Evolutionary conservation across 192 early-diverging fungal species (phyloP).

Genomic region (Geranomyces variabilis): DNA sequence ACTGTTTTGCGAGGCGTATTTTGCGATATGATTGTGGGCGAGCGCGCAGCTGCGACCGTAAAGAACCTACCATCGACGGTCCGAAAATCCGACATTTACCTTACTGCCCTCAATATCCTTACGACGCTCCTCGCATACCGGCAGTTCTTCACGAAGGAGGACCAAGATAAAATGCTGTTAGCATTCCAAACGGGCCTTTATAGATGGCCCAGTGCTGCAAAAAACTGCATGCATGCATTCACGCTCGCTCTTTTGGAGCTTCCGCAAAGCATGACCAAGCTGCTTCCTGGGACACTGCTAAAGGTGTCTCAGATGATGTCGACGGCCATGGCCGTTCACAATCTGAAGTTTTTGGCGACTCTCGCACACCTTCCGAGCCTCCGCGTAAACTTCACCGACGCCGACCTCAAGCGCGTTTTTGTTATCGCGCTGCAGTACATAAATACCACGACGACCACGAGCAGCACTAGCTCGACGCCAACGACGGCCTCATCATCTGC

Average conservation of each 20-base stretch:
- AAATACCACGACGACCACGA: constrained; percentile 28
- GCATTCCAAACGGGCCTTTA: constrained; percentile 77
- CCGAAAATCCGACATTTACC: constrained; percentile 71
- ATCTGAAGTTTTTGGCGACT: constrained; percentile 90
- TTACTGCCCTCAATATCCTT: constrained; percentile 64
- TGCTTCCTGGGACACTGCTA: constrained; percentile 67
- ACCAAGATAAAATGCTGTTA: constrained; percentile 71
- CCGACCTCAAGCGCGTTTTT: constrained; percentile 86
- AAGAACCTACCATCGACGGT: constrained; percentile 56
- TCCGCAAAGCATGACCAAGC: constrained; percentile 74
- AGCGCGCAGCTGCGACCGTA: constrained; percentile 62
- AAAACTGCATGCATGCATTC: constrained; percentile 81
- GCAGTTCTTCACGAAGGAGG: constrained; percentile 64
- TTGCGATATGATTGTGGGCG: constrained; percentile 61
- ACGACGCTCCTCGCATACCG: constrained; percentile 70
- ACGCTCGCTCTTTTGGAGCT: constrained; percentile 80
- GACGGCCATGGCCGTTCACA: constrained; percentile 75
- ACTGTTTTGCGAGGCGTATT: constrained; percentile 54
- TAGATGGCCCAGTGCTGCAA: constrained; percentile 68
- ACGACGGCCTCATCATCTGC: neutral
- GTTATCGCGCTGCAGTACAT: constrained; percentile 91
- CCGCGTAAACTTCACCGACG: constrained; percentile 76
- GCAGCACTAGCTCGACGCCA: neutral
- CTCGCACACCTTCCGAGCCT: constrained; percentile 79
- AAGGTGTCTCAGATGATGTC: constrained; percentile 84